These are phyloP conservation scores for Pinus taeda DNA, from an alignment of 75 land plant genomes.

Conservation along the genomic window DNA sequence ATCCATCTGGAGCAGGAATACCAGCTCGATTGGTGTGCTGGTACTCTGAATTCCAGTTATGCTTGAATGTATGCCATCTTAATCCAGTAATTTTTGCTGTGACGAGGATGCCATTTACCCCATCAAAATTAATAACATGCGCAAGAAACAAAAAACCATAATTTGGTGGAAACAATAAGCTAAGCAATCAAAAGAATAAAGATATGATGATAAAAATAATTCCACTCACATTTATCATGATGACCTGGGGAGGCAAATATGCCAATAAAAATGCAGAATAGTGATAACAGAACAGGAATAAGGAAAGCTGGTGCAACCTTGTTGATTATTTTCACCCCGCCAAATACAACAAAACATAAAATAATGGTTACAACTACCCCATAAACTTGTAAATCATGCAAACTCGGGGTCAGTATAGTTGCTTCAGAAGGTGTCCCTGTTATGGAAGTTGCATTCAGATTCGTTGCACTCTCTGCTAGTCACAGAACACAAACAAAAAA, in stretches of 20 bases:
- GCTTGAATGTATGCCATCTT: constrained; percentile 55
- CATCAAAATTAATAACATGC: not conserved
- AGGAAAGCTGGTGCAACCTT: constrained; percentile 96
- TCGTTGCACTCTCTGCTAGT: constrained; percentile 44
- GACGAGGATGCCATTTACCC: not conserved
- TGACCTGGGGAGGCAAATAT: constrained; percentile 59
- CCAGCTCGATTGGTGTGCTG: constrained; percentile 91
- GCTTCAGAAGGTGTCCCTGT: constrained; percentile 37
- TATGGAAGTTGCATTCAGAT: constrained; percentile 50
- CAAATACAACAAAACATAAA: constrained; percentile 93
- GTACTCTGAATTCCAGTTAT: constrained; percentile 83
- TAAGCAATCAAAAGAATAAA: not conserved
- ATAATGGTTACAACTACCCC: constrained; percentile 91
- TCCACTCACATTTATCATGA: constrained; percentile 59
- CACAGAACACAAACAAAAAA: constrained; percentile 2
- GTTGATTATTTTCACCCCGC: constrained; percentile 98
- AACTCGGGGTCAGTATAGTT: constrained; percentile 61
- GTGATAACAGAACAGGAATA: constrained; percentile 84
- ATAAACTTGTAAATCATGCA: constrained; percentile 94
- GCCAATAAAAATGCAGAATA: constrained; percentile 91
- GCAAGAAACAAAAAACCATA: constrained; percentile 2
- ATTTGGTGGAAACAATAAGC: not conserved
- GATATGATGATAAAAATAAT: not conserved
- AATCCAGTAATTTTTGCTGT: constrained; percentile 87
- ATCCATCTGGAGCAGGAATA: constrained; percentile 82